phyloP scores from a whole-genome alignment of 495 filamentous ascomycete species.

The Hypoxylon lienhwacheense region DNA sequence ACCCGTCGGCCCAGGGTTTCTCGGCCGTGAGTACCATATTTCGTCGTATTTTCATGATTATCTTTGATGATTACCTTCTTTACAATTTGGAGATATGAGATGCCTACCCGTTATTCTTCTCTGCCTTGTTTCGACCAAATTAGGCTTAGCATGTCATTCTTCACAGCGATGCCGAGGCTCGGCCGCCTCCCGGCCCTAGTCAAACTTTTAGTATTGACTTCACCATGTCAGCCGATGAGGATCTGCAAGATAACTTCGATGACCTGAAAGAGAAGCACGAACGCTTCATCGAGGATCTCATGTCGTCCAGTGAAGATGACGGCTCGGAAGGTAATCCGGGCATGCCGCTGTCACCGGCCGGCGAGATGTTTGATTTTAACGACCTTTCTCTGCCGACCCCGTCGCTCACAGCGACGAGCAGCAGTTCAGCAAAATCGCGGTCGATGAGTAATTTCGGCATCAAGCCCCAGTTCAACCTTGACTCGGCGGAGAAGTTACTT shows the following conservation, averaged over 20 bases:
- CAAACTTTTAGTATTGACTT: conserved; percentile 57
- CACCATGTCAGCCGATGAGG: conserved; percentile 40
- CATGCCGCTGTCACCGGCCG: conserved; percentile 22
- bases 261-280: conserved; percentile 43
- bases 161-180: conserved; percentile 20
- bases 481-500: conserved; percentile 48
- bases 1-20: conserved; percentile 44
- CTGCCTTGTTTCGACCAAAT: background rate
- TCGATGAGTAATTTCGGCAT: conserved; percentile 38
- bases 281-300: conserved; percentile 39
- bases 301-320: conserved; percentile 27
- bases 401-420: conserved; percentile 30
- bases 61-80: background rate
- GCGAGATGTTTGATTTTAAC: conserved; percentile 27
- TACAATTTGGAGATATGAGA: too few relatives aligned
- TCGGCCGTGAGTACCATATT: conserved; percentile 38
- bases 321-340: conserved; percentile 23
- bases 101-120: background rate
- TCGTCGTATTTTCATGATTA: background rate
- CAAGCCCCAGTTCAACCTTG: conserved; percentile 53
- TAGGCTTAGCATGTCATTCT: conserved; percentile 3
- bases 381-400: conserved; percentile 41
- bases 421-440: conserved; percentile 20
- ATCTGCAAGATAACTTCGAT: conserved; percentile 41
- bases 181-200: conserved; percentile 44